These are phyloP conservation scores for Chaetothyriales sp. DNA, from an alignment of 2,329 filamentous ascomycete species.

Conservation along the genomic window DNA sequence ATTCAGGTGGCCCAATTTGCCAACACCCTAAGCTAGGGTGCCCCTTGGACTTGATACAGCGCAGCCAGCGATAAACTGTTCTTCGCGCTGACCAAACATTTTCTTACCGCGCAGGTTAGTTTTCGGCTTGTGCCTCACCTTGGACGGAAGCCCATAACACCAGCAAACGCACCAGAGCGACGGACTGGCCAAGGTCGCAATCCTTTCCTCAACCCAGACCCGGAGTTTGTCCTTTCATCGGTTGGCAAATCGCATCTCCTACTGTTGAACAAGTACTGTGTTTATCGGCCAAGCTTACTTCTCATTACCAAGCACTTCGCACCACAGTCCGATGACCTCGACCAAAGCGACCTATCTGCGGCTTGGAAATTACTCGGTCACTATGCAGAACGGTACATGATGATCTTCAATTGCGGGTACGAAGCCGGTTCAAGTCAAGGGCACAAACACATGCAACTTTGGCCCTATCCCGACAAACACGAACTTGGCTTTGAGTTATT, in stretches of 20 bases:
- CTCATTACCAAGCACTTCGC: constrained; percentile 28
- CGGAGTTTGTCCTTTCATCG: constrained; percentile 14
- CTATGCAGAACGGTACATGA: constrained; percentile 22
- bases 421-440: constrained; percentile 31
- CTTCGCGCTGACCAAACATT: background rate
- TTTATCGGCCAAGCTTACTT: constrained; percentile 25
- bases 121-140: constrained; percentile 17
- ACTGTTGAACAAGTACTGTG: constrained; percentile 19
- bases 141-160: constrained; percentile 16
- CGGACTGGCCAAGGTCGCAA: constrained; percentile 10
- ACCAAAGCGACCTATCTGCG: constrained; percentile 24
- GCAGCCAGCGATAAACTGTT: background rate
- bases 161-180: constrained; percentile 18
- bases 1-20: background rate
- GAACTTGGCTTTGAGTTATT: constrained; percentile 14
- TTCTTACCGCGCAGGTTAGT: constrained; percentile 9
- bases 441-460: constrained; percentile 35
- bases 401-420: constrained; percentile 35
- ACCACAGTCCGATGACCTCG: constrained; percentile 27
- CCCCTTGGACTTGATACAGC: background rate
- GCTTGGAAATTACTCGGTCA: constrained; percentile 25
- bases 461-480: constrained; percentile 21
- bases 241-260: constrained; percentile 16
- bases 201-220: constrained; percentile 19
- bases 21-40: too few species aligned